Conservation (phyloP, 139 green algal genomes). For the Chlamydomonas incerta region DNA sequence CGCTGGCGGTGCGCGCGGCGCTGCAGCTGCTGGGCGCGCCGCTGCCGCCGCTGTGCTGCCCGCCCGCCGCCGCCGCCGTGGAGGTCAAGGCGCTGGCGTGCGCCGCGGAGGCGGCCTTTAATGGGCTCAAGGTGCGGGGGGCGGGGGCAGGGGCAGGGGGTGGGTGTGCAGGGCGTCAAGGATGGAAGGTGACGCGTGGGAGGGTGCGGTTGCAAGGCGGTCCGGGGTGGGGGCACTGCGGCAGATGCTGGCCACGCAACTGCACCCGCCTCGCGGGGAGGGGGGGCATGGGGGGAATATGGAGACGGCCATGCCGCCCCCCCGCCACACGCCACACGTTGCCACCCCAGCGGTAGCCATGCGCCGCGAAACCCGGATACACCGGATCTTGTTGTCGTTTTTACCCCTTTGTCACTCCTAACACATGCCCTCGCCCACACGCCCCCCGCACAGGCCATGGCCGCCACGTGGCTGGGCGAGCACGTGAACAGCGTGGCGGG, state of each 20-base stretch:
- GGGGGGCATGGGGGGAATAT: too few species aligned
- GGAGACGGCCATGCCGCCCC: too few species aligned
- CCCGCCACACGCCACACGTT: too few species aligned
- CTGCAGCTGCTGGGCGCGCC: conserved; percentile 52
- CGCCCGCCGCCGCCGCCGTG: conserved; percentile 46
- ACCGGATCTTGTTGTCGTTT: too few species aligned
- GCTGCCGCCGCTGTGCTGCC: conserved; percentile 54
- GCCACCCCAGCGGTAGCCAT: too few species aligned
- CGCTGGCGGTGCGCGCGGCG: conserved; percentile 42
- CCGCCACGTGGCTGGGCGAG: conserved; percentile 85
- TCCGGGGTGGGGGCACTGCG: too few species aligned
- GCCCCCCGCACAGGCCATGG: conserved; percentile 16
- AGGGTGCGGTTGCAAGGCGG: too few species aligned
- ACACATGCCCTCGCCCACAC: neutral
- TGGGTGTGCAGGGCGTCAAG: neutral
- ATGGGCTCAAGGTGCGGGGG: conserved; percentile 38
- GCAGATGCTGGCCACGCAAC: too few species aligned
- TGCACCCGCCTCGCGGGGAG: too few species aligned
- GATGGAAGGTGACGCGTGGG: too few species aligned
- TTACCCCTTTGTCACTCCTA: too few species aligned
- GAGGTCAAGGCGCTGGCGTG: conserved; percentile 65
- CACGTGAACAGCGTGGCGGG: conserved; percentile 74
- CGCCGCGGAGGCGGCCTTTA: conserved; percentile 55
- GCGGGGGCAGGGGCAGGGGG: neutral
- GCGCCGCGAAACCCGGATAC: too few species aligned